Evolutionary conservation across 1,139 yeast genomes (phyloP).

Genomic region (Saccharomyces hybrid): DNA sequence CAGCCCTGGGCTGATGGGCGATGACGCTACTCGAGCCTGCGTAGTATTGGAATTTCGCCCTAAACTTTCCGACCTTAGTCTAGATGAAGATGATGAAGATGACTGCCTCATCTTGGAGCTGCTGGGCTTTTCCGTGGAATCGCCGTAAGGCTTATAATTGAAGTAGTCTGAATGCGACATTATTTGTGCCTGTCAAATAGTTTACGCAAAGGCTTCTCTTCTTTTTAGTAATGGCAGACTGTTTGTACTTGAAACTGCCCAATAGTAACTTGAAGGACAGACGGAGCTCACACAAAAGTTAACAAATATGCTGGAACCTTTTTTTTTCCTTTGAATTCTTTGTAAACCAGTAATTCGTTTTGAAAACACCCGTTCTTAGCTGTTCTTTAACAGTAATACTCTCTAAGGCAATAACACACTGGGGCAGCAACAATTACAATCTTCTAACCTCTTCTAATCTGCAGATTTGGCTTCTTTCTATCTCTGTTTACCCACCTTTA

Average conservation of each 20-base stretch:
- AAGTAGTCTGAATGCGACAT: constrained; percentile 13
- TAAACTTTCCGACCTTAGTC: neutral
- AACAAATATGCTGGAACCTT: neutral
- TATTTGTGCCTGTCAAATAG: neutral
- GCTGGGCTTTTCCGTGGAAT: neutral
- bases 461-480: neutral
- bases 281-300: neutral
- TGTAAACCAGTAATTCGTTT: neutral
- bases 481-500: neutral
- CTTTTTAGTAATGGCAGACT: neutral
- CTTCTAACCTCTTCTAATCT: neutral
- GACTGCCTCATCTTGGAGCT: neutral
- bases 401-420: neutral
- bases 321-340: neutral
- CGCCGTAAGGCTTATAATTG: constrained; percentile 10
- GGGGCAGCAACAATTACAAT: neutral
- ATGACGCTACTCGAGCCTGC: constrained; percentile 2
- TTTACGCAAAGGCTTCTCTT: neutral
- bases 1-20: constrained; percentile 10
- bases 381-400: neutral
- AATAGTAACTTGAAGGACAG: neutral
- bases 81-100: constrained; percentile 2
- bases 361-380: neutral
- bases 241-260: neutral
- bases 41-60: neutral